These are phyloP conservation scores for Trypanosoma rangeli DNA, from an alignment of 208 protist genomes.

Conservation along the genomic window DNA sequence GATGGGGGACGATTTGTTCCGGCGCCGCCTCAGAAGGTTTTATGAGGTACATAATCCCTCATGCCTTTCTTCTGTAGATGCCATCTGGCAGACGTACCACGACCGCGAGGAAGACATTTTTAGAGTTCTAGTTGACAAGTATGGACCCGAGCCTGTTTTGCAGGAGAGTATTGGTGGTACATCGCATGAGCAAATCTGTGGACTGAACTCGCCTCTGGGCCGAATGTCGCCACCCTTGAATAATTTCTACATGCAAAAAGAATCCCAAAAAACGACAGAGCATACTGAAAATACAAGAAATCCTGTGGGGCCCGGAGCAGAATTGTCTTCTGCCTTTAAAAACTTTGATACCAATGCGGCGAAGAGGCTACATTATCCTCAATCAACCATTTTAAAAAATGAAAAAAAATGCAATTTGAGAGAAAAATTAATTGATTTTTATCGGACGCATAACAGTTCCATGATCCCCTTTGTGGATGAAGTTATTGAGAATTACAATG, in stretches of 20 bases:
- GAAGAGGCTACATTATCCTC: not conserved
- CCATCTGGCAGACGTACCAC: constrained; percentile 24
- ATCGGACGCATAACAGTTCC: constrained; percentile 7
- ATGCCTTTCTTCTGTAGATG: constrained; percentile 27
- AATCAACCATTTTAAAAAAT: not conserved
- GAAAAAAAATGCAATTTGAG: not conserved
- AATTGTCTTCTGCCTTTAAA: not conserved
- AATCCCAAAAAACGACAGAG: not conserved
- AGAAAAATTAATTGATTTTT: constrained; percentile 18
- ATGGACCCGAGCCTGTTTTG: constrained; percentile 30
- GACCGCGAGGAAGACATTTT: constrained; percentile 38
- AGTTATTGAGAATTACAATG: constrained; percentile 23
- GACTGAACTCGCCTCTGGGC: not conserved
- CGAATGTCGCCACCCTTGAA: not conserved
- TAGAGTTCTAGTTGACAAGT: constrained; percentile 33
- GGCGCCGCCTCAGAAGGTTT: constrained; percentile 15
- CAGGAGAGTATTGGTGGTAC: not conserved
- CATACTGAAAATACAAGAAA: not conserved
- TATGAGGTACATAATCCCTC: constrained; percentile 30
- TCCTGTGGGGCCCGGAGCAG: not conserved
- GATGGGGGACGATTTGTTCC: constrained; percentile 43
- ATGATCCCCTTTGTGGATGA: constrained; percentile 26
- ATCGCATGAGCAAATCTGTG: not conserved
- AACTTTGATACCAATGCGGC: not conserved
- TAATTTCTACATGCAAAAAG: not conserved